Evolutionary conservation across 164 flowering plant species (phyloP).

Genomic region (Annona cherimola): DNA sequence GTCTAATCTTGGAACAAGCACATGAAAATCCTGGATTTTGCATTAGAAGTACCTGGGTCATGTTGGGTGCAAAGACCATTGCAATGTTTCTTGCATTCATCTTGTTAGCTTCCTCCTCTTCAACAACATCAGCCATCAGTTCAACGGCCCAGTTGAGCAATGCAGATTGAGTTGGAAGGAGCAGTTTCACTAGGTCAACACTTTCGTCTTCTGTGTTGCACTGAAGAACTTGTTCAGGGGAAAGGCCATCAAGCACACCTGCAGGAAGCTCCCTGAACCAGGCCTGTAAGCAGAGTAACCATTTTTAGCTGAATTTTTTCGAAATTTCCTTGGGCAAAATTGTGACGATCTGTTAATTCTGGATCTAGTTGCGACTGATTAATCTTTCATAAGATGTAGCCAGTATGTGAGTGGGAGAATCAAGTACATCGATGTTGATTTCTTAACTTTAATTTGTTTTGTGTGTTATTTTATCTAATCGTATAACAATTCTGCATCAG

Average conservation of each 20-base stretch:
- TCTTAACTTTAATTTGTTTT: background rate
- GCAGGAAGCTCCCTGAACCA: conserved; percentile 95
- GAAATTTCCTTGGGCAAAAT: background rate
- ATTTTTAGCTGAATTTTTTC: background rate
- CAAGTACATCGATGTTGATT: background rate
- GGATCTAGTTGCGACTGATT: background rate
- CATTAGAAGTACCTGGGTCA: conserved; percentile 70
- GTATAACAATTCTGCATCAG: too few species aligned
- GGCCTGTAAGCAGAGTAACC: conserved; percentile 35
- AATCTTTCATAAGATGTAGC: background rate
- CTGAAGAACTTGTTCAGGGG: conserved; percentile 85
- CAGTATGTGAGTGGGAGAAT: background rate
- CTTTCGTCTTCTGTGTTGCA: conserved; percentile 82
- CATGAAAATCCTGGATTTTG: background rate
- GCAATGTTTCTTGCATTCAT: conserved; percentile 97
- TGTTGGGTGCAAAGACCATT: conserved; percentile 92
- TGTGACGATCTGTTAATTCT: too few species aligned
- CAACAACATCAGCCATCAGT: conserved; percentile 97
- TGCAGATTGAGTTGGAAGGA: conserved; percentile 75
- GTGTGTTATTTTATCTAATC: too few species aligned
- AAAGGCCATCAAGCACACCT: conserved; percentile 90
- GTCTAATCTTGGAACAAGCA: background rate
- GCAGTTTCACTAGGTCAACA: conserved; percentile 64
- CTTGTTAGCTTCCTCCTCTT: conserved; percentile 82
- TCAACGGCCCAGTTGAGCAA: conserved; percentile 85